A percentile compares a stretch with the other conserved stretches of the same genome.
Conservation (phyloP, 2,329 filamentous ascomycete species). For the Immersiporthe knoxdaviesiana region DNA sequence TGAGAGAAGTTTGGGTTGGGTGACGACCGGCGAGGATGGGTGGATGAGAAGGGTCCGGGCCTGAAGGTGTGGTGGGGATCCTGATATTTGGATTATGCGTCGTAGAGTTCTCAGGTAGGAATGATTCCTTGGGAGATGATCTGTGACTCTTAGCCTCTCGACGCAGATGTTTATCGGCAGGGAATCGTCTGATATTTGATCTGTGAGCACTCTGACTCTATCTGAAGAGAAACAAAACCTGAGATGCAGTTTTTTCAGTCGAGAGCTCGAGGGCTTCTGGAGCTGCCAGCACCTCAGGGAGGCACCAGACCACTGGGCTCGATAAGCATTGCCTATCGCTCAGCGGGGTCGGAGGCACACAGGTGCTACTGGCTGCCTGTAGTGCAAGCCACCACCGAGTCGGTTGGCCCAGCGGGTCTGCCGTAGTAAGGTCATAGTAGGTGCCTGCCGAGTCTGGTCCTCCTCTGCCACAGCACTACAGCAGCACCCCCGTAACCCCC, state of each 20-base stretch:
- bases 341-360: neutral
- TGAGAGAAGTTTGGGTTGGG: conserved; percentile 8
- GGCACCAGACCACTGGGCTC: neutral
- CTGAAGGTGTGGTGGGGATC: conserved; percentile 19
- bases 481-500: neutral
- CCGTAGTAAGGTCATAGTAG: neutral
- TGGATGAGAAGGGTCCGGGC: conserved; percentile 1
- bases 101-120: conserved; percentile 13
- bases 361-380: neutral
- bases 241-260: neutral
- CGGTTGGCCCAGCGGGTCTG: neutral
- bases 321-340: conserved; percentile 11
- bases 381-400: neutral
- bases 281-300: neutral
- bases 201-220: neutral
- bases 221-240: neutral
- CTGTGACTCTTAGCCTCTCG: neutral
- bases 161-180: neutral
- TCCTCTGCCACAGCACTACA: too few species aligned
- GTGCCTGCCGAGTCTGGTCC: conserved; percentile 5
- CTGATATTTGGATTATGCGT: conserved; percentile 26
- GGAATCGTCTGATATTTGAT: neutral
- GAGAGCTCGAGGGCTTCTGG: neutral
- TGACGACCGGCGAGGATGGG: neutral
- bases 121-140: conserved; percentile 9